phyloP scores from a whole-genome alignment of 495 filamentous ascomycete genomes.

The Penicillium egyptiacum region DNA sequence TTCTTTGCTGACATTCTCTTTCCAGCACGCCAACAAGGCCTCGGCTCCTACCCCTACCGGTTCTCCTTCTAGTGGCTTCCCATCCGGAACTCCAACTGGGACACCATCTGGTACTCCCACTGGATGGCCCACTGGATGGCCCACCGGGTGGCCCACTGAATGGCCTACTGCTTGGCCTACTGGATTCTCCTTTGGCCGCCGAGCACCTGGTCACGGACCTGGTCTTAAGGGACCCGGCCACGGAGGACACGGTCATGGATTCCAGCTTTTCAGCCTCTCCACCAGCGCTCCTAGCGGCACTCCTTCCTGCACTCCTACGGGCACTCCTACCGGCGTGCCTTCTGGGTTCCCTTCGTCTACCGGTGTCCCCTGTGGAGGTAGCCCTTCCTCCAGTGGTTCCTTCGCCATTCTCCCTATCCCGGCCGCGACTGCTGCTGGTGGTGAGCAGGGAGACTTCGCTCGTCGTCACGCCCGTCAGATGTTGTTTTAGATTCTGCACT shows the following conservation, averaged over 20 bases:
- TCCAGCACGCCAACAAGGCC: constrained; percentile 1
- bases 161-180: background rate
- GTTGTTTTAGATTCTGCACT: constrained; percentile 18
- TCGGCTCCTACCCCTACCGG: constrained; percentile 8
- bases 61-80: constrained; percentile 11
- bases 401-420: constrained; percentile 5
- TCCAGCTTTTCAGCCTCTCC: background rate
- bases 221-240: background rate
- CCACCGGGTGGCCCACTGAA: background rate
- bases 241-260: background rate
- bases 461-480: constrained; percentile 35
- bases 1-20: background rate
- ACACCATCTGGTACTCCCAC: background rate
- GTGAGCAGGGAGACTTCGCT: constrained; percentile 15
- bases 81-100: background rate
- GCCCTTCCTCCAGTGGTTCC: constrained; percentile 2
- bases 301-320: background rate
- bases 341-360: constrained; percentile 9
- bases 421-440: constrained; percentile 5
- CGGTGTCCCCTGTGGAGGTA: constrained; percentile 6
- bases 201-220: background rate
- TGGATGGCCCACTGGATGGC: background rate
- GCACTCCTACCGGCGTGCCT: constrained; percentile 11
- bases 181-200: background rate
- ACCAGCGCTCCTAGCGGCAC: background rate